Percentiles rank a stretch among this genome's conserved stretches.
These are phyloP conservation scores for Endocarpon pusillum DNA, from an alignment of 495 filamentous ascomycete species.

Conservation along the genomic window DNA sequence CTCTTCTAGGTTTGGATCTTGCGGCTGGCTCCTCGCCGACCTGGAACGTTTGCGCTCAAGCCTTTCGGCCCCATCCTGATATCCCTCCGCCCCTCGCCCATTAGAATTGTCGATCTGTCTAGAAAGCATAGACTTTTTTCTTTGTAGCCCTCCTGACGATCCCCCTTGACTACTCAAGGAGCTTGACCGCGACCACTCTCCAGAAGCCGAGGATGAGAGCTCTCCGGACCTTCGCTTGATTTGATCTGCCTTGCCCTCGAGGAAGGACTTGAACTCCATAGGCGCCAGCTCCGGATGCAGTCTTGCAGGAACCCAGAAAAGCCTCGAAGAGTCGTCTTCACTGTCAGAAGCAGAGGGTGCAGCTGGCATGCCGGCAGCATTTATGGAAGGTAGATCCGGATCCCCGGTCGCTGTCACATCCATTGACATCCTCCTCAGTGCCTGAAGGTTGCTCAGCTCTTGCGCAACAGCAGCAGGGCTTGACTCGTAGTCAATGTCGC, in stretches of 20 bases:
- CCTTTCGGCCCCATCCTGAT: conserved; percentile 75
- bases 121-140: conserved; percentile 94
- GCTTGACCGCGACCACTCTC: conserved; percentile 11
- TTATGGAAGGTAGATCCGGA: conserved; percentile 78
- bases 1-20: conserved; percentile 44
- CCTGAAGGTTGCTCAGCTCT: conserved; percentile 88
- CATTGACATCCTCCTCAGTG: conserved; percentile 95
- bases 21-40: conserved; percentile 29
- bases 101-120: conserved; percentile 65
- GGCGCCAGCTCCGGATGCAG: conserved; percentile 91
- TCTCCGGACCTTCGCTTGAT: conserved; percentile 76
- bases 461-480: conserved; percentile 84
- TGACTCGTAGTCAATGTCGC: conserved; percentile 82
- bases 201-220: conserved; percentile 27
- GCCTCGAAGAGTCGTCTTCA: conserved; percentile 74
- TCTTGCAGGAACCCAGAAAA: conserved; percentile 92
- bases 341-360: conserved; percentile 51
- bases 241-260: conserved; percentile 78
- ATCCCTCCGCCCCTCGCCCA: conserved; percentile 43
- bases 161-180: conserved; percentile 43
- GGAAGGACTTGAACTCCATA: conserved; percentile 89
- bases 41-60: conserved; percentile 60
- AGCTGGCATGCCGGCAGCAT: conserved; percentile 57
- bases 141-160: conserved; percentile 47
- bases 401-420: conserved; percentile 82